A percentile compares a stretch with the other conserved stretches of the same genome.
These are phyloP conservation scores for Plasmopara viticola DNA, from an alignment of 352 stramenopile species.

Conservation along the genomic window DNA sequence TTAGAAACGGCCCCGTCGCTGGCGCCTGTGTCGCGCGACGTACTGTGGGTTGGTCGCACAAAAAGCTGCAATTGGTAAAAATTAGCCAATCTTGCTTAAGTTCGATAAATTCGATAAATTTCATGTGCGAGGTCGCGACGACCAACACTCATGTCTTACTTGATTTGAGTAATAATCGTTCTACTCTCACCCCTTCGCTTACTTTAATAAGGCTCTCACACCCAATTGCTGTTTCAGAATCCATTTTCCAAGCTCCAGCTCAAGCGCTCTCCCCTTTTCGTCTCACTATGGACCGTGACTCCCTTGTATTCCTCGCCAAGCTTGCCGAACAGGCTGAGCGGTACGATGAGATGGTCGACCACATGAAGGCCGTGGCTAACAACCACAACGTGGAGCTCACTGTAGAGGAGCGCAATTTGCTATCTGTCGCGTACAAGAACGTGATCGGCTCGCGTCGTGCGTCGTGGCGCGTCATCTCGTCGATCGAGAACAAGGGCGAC, in stretches of 20 bases:
- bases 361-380: constrained; percentile 98
- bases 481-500: constrained; percentile 98
- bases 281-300: constrained; percentile 65
- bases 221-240: constrained; percentile 45
- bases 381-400: constrained; percentile 94
- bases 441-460: constrained; percentile 97
- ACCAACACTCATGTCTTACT: constrained; percentile 13
- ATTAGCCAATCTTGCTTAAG: constrained; percentile 5
- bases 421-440: constrained; percentile 95
- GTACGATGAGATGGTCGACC: constrained; percentile 91
- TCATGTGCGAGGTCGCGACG: constrained; percentile 7
- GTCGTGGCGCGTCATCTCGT: constrained; percentile 98
- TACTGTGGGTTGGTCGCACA: constrained; percentile 13
- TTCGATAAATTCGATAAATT: constrained; percentile 29
- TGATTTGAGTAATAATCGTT: background rate
- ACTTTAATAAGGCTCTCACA: constrained; percentile 1
- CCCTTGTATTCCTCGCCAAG: constrained; percentile 78
- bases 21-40: constrained; percentile 15
- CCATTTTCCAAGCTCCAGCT: constrained; percentile 49
- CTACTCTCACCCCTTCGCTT: constrained; percentile 15
- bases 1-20: constrained; percentile 7
- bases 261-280: constrained; percentile 15
- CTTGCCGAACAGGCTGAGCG: constrained; percentile 76
- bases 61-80: constrained; percentile 17
- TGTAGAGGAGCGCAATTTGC: constrained; percentile 98